phyloP scores from a whole-genome alignment of 345 rosid species.

The Streptanthus diversifolius region DNA sequence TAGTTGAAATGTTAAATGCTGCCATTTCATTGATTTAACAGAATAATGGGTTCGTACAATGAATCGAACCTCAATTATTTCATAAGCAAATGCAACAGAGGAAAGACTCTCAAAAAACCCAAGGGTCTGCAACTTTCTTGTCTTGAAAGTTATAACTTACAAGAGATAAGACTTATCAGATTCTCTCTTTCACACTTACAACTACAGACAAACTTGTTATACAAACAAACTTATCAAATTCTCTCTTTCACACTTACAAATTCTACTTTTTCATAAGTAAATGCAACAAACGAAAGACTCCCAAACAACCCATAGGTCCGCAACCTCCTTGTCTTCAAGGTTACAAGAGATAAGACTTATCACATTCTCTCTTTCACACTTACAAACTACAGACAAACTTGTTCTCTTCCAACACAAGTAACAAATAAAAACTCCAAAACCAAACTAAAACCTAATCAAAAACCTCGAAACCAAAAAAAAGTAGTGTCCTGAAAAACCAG shows the following conservation, averaged over 20 bases:
- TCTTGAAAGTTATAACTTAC: slow-evolving; percentile 10
- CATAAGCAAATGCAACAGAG: background rate
- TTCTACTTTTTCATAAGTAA: too few species aligned
- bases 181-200: slow-evolving; percentile 25
- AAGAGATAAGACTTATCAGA: background rate
- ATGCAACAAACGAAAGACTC: slow-evolving; percentile 3
- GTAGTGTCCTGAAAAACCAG: background rate
- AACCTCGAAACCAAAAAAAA: slow-evolving; percentile 15
- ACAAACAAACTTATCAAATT: too few species aligned
- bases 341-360: background rate
- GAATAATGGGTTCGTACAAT: slow-evolving; percentile 15
- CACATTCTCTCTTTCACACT: slow-evolving; percentile 26
- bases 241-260: too few species aligned
- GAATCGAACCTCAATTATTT: slow-evolving; percentile 13
- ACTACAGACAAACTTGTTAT: background rate
- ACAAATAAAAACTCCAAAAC: background rate
- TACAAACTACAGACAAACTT: background rate
- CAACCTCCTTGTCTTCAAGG: background rate
- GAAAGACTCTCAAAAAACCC: slow-evolving; percentile 6
- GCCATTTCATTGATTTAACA: slow-evolving; percentile 15
- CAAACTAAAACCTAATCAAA: slow-evolving; percentile 20
- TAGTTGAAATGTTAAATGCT: background rate
- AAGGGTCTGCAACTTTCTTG: background rate
- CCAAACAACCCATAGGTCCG: slow-evolving; percentile 1
- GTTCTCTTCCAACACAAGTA: slow-evolving; percentile 7